phyloP scores from a whole-genome alignment of 1,284 basidiomycete genomes.

The Trichosporon sp. region DNA sequence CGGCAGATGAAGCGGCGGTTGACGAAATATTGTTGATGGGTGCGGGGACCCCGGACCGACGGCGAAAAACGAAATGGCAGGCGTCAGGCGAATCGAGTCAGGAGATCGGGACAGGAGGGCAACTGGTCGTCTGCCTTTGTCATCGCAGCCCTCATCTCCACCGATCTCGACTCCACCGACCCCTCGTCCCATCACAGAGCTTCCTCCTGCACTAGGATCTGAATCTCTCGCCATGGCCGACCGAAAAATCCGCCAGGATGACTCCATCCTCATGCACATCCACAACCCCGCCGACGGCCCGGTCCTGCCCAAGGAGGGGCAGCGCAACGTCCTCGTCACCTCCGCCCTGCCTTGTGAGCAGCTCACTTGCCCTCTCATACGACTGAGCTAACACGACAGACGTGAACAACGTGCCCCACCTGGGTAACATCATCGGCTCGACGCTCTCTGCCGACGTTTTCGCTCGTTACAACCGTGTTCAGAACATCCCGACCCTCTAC shows the following conservation, averaged over 20 bases:
- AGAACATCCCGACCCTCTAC: slow-evolving; percentile 53
- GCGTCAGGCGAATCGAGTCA: background rate
- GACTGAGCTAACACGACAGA: slow-evolving; percentile 46
- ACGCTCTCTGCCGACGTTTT: slow-evolving; percentile 90
- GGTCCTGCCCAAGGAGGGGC: slow-evolving; percentile 70
- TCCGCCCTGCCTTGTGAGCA: slow-evolving; percentile 78
- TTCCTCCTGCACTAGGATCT: background rate
- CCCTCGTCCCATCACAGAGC: background rate
- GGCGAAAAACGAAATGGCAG: slow-evolving; percentile 3
- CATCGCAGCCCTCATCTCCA: background rate
- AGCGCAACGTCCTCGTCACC: slow-evolving; percentile 84
- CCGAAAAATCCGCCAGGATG: slow-evolving; percentile 23
- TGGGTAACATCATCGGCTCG: slow-evolving; percentile 95
- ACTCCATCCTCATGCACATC: slow-evolving; percentile 53
- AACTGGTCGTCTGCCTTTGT: slow-evolving; percentile 4
- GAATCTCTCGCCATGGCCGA: slow-evolving; percentile 29
- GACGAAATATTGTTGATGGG: slow-evolving; percentile 2
- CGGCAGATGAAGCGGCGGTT: background rate
- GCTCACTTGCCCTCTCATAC: background rate
- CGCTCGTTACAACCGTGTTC: slow-evolving; percentile 66
- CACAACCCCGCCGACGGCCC: slow-evolving; percentile 38
- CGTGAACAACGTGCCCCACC: slow-evolving; percentile 98
- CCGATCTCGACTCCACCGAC: background rate
- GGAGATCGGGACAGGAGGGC: background rate
- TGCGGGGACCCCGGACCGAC: background rate